Evolutionary conservation across 176 grass and related monocot genomes (phyloP).

Genomic region (Alloteropsis semialata): DNA sequence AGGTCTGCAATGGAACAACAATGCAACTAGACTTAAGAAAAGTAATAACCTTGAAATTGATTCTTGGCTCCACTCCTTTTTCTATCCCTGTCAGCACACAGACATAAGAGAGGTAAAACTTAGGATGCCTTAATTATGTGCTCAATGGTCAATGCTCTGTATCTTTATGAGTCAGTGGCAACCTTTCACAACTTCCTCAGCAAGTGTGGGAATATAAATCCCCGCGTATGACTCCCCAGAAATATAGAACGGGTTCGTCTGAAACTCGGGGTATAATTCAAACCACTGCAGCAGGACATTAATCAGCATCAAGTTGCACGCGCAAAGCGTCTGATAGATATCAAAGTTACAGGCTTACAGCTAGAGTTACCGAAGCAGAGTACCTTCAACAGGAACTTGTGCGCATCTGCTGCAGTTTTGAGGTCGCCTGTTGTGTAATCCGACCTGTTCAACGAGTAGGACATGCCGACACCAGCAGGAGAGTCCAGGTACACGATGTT

Average conservation of each 20-base stretch:
- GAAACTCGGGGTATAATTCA: slow-evolving; percentile 65
- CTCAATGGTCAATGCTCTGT: not conserved
- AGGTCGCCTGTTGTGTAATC: slow-evolving; percentile 80
- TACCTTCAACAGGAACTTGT: slow-evolving; percentile 85
- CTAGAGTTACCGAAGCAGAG: not conserved
- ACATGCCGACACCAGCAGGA: slow-evolving; percentile 79
- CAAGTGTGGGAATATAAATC: slow-evolving; percentile 77
- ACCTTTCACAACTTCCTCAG: slow-evolving; percentile 80
- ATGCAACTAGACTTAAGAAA: not conserved
- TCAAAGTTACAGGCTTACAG: not conserved
- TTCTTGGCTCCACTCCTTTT: slow-evolving; percentile 47
- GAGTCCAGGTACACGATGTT: slow-evolving; percentile 83
- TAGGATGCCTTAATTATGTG: not conserved
- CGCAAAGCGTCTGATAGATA: not conserved
- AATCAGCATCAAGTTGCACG: not conserved
- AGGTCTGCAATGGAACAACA: not conserved
- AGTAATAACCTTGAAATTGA: slow-evolving; percentile 69
- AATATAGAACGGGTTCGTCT: slow-evolving; percentile 77
- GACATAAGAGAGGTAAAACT: not conserved
- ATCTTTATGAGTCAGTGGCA: not conserved
- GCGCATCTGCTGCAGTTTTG: slow-evolving; percentile 74
- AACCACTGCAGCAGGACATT: slow-evolving; percentile 57
- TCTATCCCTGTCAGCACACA: slow-evolving; percentile 47
- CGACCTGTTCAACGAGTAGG: slow-evolving; percentile 65
- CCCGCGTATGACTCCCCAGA: slow-evolving; percentile 90